These are phyloP conservation scores for Eucalyptus rudis DNA, from an alignment of 345 rosid species.

Conservation along the genomic window DNA sequence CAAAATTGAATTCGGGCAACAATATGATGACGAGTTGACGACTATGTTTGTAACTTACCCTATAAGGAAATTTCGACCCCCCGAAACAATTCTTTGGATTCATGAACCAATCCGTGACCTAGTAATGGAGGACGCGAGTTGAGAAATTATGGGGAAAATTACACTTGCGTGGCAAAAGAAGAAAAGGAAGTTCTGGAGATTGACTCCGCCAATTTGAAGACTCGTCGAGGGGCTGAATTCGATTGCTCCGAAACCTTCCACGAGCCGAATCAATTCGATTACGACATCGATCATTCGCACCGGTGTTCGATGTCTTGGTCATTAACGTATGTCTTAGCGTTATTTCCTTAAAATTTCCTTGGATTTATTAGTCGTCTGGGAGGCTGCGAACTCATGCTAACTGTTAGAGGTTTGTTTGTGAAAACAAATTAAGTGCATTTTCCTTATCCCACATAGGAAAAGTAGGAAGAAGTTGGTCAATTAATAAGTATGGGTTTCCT, in stretches of 20 bases:
- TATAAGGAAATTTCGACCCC: not conserved
- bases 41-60: not conserved
- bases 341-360: not conserved
- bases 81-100: not conserved
- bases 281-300: not conserved
- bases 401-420: no score
- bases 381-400: not conserved
- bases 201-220: not conserved
- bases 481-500: accelerated
- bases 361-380: not conserved
- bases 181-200: not conserved
- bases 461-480: accelerated
- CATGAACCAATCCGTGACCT: not conserved
- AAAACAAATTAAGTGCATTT: no score
- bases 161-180: not conserved
- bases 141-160: not conserved
- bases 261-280: not conserved
- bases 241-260: not conserved
- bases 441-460: no score
- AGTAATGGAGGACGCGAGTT: not conserved
- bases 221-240: not conserved
- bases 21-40: not conserved
- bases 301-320: not conserved
- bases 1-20: not conserved
- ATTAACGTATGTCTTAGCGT: not conserved